Conservation (phyloP, 2,329 filamentous ascomycete genomes). For the Biscogniauxia mediterranea region DNA sequence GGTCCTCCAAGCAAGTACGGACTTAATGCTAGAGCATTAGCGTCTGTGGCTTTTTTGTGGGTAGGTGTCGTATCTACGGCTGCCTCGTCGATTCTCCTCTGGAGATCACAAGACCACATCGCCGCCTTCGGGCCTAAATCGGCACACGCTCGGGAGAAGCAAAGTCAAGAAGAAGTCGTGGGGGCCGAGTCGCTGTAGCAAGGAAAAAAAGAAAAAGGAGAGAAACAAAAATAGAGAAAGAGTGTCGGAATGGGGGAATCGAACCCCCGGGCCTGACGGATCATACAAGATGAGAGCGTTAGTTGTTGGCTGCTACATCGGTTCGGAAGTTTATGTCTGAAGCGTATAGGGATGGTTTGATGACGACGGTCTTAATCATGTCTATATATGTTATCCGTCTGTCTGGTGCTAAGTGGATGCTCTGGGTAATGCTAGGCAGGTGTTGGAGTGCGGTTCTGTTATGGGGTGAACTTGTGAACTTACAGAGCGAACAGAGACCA, state of each 20-base stretch:
- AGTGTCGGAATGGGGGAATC: too few species aligned
- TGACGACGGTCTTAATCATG: too few species aligned
- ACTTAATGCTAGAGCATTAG: neutral
- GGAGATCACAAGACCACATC: neutral
- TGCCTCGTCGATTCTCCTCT: neutral
- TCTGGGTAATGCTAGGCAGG: too few species aligned
- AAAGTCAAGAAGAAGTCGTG: neutral
- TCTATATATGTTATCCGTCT: too few species aligned
- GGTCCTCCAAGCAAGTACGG: neutral
- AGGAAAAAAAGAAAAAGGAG: too few species aligned
- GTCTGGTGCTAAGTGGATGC: too few species aligned
- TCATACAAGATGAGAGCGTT: conserved; percentile 31
- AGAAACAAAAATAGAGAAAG: too few species aligned
- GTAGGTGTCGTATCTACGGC: neutral
- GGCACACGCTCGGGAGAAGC: neutral
- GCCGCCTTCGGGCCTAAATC: neutral
- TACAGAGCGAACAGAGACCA: too few species aligned
- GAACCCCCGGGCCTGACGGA: conserved; percentile 26
- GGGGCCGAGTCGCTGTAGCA: too few species aligned
- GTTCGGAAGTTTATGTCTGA: conserved; percentile 24
- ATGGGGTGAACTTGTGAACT: too few species aligned
- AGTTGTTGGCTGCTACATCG: conserved; percentile 37
- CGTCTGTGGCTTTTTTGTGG: neutral
- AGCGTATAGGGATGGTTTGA: too few species aligned
- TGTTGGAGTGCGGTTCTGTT: too few species aligned